Evolutionary conservation across 2,329 filamentous ascomycete genomes (phyloP).

Genomic region (Pseudocercospora pini-densiflorae): DNA sequence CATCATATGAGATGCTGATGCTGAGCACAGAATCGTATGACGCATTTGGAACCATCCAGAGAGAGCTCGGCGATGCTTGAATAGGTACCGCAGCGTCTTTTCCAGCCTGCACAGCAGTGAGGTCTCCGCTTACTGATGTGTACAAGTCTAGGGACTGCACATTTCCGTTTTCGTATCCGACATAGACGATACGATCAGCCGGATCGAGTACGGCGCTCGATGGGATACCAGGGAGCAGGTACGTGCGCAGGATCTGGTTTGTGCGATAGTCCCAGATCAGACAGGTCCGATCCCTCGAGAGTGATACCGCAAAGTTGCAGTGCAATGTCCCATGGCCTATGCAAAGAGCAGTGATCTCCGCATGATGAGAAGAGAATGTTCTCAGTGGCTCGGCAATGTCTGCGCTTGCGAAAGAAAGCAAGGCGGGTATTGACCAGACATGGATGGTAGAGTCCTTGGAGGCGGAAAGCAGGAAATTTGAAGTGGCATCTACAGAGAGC

Average conservation of each 20-base stretch:
- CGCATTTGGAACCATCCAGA: slow-evolving; percentile 37
- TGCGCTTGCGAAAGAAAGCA: slow-evolving; percentile 68
- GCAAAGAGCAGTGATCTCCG: slow-evolving; percentile 68
- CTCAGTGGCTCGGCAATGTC: slow-evolving; percentile 70
- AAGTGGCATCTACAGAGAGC: slow-evolving; percentile 71
- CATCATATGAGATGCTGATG: slow-evolving; percentile 79
- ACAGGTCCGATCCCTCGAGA: slow-evolving; percentile 83
- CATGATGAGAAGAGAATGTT: slow-evolving; percentile 78
- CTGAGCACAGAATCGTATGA: slow-evolving; percentile 71
- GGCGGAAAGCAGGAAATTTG: slow-evolving; percentile 74
- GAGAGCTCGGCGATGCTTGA: slow-evolving; percentile 44
- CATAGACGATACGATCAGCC: slow-evolving; percentile 79
- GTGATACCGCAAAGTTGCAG: slow-evolving; percentile 82
- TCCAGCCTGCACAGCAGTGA: slow-evolving; percentile 31
- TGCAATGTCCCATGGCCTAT: slow-evolving; percentile 70
- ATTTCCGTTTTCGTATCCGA: slow-evolving; percentile 78
- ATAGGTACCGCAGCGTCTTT: slow-evolving; percentile 38
- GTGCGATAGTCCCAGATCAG: slow-evolving; percentile 92
- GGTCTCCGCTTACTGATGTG: slow-evolving; percentile 31
- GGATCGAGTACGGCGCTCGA: slow-evolving; percentile 78
- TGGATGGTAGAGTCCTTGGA: slow-evolving; percentile 89
- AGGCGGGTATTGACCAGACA: slow-evolving; percentile 81
- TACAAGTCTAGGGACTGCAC: slow-evolving; percentile 81
- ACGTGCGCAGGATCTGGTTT: slow-evolving; percentile 76
- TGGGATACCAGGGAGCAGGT: slow-evolving; percentile 76